Base-by-base conservation (phyloP, 139 green algal genomes). In the Chlorella sp. region DNA sequence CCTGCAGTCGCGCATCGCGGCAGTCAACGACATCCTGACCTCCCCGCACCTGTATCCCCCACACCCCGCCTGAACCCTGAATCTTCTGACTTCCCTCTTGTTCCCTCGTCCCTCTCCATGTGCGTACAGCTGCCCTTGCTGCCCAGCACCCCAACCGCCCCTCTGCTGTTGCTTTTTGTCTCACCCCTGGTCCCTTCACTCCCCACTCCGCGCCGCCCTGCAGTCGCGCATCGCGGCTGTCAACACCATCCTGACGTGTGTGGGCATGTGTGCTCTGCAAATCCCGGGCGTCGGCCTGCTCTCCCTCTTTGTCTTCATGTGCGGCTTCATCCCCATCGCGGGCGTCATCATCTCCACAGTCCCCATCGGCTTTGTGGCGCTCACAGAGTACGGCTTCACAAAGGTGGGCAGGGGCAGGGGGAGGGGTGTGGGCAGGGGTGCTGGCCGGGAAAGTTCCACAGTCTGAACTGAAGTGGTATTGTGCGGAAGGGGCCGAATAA, bases 291-390 rank as follows among this genome's bases (percentile, higher is more conserved):
- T 98, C 3, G 96, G 94, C 36, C 93, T 98, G 48, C 93, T 99
- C 26, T 97, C 95, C 0, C 92, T 99, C 19, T 98, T 99, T 87
- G 97, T 99, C 22, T 99, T 99, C 92, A 92, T 98, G 57, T 99
- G 97, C 94, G 94, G 90, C 91, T 98, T 98, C 93, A 98, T 98
- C 81, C 96, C 96, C 80, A 97, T 99, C 66, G 97, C 96, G 48
- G 97, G 97, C n/a, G 94, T 96, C 83, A 96, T 99, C 93, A 97
- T 99, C 66, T 98, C 95, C 69, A 99, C 97, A 34, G 89, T 94
- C 0, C 97, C 97, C 81, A 99, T 99, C 57, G 96, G 86, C 64
- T 96, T 98, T 89, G 95, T 98, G 39, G 96, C 95, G 12, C 88
- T 98, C 71, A 97, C 93, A 34, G 96, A 98, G 93, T 99, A 98